Evolutionary conservation across 1,284 basidiomycete species (phyloP).

Genomic region (Ceratorhiza oryzae-sativae): DNA sequence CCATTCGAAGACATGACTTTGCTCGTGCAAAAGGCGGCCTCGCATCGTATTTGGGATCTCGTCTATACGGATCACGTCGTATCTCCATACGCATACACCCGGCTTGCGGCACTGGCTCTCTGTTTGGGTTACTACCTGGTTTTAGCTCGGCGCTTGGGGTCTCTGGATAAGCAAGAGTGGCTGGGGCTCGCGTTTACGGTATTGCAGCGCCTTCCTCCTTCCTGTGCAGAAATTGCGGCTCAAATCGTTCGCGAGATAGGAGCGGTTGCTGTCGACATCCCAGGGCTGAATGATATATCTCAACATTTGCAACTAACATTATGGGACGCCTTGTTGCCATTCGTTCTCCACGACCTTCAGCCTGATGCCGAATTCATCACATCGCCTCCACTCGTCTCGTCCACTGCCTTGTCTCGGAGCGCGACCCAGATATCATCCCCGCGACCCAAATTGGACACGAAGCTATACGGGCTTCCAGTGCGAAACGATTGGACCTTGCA

Average conservation of each 20-base stretch:
- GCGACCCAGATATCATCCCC: constrained; percentile 39
- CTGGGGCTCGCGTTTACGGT: constrained; percentile 67
- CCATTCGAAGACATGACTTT: constrained; percentile 47
- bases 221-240: constrained; percentile 66
- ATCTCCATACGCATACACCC: constrained; percentile 24
- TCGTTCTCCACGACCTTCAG: constrained; percentile 59
- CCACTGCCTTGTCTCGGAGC: constrained; percentile 48
- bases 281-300: constrained; percentile 52
- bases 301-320: constrained; percentile 62
- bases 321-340: constrained; percentile 63
- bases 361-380: constrained; percentile 46
- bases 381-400: constrained; percentile 47
- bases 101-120: constrained; percentile 12
- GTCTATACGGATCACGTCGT: neutral
- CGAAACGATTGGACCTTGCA: constrained; percentile 73
- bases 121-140: constrained; percentile 17
- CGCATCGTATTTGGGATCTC: constrained; percentile 17
- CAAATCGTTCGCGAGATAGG: constrained; percentile 55
- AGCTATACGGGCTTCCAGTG: constrained; percentile 66
- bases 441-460: constrained; percentile 20
- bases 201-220: constrained; percentile 63
- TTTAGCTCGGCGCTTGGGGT: neutral
- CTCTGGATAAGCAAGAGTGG: constrained; percentile 56
- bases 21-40: constrained; percentile 20
- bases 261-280: constrained; percentile 53